These are phyloP conservation scores for Metschnikowia kunwiensis DNA, from an alignment of 805 yeast genomes.

Conservation along the genomic window DNA sequence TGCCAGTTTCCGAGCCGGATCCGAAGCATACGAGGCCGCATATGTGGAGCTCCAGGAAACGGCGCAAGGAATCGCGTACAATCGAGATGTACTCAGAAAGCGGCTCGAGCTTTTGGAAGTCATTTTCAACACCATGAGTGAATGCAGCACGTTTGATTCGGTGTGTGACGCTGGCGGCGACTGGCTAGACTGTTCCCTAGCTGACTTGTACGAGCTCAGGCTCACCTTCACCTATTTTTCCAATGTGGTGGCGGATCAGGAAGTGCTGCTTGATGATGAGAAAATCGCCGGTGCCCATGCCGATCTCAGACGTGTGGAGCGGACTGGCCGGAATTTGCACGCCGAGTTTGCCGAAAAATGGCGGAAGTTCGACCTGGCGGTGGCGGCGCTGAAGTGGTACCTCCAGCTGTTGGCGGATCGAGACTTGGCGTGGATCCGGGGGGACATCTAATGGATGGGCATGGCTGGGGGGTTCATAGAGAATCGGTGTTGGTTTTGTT, in stretches of 20 bases:
- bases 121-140: background rate
- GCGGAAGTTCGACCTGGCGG: background rate
- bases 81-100: background rate
- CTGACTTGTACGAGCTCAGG: constrained; percentile 2
- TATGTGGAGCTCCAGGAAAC: background rate
- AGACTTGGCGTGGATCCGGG: too few species aligned
- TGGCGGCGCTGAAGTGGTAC: background rate
- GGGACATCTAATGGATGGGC: too few species aligned
- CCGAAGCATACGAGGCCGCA: background rate
- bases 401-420: background rate
- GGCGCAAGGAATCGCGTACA: background rate
- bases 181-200: constrained; percentile 5
- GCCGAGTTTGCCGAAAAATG: background rate
- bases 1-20: background rate
- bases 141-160: background rate
- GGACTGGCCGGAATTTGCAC: background rate
- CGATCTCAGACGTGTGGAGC: background rate
- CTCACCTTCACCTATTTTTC: constrained; percentile 1
- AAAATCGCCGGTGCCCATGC: background rate
- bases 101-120: background rate
- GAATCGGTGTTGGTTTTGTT: too few species aligned
- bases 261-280: too few species aligned
- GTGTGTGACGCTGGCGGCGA: background rate
- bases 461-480: too few species aligned
- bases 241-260: background rate